phyloP scores from a whole-genome alignment of 148 eudicot species.

The Nepenthes mirabilis region DNA sequence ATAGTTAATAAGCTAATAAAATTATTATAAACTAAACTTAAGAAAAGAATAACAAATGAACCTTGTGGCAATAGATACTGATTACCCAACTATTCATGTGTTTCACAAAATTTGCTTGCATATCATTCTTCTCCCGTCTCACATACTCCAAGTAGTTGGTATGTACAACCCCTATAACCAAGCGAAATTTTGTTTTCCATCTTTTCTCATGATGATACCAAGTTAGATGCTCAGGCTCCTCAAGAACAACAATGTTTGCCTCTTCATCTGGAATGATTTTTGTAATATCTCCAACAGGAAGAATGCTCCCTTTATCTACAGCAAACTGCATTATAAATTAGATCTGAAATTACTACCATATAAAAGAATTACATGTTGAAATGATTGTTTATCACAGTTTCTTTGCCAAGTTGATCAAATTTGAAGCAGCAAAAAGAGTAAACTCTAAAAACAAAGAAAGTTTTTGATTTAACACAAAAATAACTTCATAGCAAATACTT shows the following conservation, averaged over 20 bases:
- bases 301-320: conserved; percentile 70
- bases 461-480: background rate
- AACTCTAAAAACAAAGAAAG: background rate
- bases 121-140: conserved; percentile 70
- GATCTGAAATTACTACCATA: background rate
- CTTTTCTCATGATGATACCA: conserved; percentile 98
- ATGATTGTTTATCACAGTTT: background rate
- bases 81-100: conserved; percentile 79
- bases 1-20: no score
- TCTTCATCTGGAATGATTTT: conserved; percentile 73
- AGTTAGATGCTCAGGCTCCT: conserved; percentile 98
- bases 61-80: conserved; percentile 88
- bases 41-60: conserved; percentile 7
- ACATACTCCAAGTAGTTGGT: conserved; percentile 92
- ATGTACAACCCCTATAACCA: conserved; percentile 83
- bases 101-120: conserved; percentile 62
- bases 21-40: no score
- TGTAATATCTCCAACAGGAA: conserved; percentile 88
- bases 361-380: no score
- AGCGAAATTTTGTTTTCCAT: conserved; percentile 79
- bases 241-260: conserved; percentile 90
- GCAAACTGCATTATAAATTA: conserved; percentile 52
- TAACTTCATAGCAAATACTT: no score
- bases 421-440: background rate
- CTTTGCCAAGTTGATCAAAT: background rate